Evolutionary conservation across 148 eudicot species (phyloP).

Genomic region (Limonium bicolor): DNA sequence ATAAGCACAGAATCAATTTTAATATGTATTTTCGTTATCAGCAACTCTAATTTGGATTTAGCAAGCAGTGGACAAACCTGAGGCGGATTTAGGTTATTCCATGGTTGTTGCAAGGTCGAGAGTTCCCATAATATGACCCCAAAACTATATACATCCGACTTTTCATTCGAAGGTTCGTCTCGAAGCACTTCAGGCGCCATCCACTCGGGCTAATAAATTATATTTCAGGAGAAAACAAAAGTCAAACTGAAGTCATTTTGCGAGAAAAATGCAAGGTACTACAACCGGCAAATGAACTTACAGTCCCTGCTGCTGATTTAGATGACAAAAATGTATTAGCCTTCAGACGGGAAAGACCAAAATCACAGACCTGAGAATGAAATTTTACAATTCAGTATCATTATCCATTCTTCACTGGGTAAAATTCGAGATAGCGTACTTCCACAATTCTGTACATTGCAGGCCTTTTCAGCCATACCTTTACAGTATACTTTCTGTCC

Average conservation of each 20-base stretch:
- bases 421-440: not conserved
- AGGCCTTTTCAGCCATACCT: conserved; percentile 27
- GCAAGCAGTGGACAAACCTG: conserved; percentile 36
- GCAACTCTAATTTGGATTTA: too few relatives aligned
- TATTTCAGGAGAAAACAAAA: not conserved
- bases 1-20: too few relatives aligned
- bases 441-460: not conserved
- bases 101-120: conserved; percentile 88
- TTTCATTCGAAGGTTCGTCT: conserved; percentile 94
- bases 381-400: not conserved
- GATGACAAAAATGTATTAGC: conserved; percentile 90
- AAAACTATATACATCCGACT: conserved; percentile 94
- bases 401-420: not conserved
- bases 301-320: conserved; percentile 95
- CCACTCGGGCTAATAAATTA: conserved; percentile 72
- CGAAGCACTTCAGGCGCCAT: conserved; percentile 99
- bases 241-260: not conserved
- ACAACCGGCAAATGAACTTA: too few relatives aligned
- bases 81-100: conserved; percentile 85
- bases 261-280: too few relatives aligned
- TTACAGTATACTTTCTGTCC: conserved; percentile 86
- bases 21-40: too few relatives aligned
- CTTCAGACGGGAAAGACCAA: conserved; percentile 93
- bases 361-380: conserved; percentile 71
- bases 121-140: conserved; percentile 98